A percentile compares a stretch with the other conserved stretches of the same genome.
phyloP scores from a whole-genome alignment of 2,329 filamentous ascomycete genomes.

The Penicillium corylophilum region DNA sequence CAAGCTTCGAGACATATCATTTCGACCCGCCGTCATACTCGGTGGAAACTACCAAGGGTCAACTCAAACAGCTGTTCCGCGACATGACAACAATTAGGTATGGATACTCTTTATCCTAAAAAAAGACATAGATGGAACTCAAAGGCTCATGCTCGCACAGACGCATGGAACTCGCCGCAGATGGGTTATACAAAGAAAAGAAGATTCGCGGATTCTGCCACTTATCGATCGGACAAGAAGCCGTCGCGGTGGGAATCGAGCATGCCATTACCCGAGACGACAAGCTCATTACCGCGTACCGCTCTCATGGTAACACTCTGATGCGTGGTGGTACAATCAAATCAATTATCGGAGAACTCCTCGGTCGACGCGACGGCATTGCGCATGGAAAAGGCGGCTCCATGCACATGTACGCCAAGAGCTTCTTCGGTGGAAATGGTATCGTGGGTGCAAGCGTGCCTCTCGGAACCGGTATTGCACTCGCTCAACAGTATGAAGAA shows the following conservation, averaged over 20 bases:
- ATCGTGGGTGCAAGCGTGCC: constrained; percentile 98
- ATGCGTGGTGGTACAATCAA: constrained; percentile 92
- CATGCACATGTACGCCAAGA: constrained; percentile 99
- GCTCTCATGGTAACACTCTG: constrained; percentile 96
- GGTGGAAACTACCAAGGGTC: constrained; percentile 90
- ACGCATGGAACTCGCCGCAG: constrained; percentile 99
- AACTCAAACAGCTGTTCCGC: constrained; percentile 98
- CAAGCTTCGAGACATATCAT: constrained; percentile 99
- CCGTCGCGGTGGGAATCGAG: constrained; percentile 94
- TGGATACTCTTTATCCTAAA: constrained; percentile 39
- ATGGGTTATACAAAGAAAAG: constrained; percentile 99
- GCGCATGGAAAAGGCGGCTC: constrained; percentile 98
- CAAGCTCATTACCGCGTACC: constrained; percentile 96
- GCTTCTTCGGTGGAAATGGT: constrained; percentile 98
- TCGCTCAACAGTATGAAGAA: constrained; percentile 91
- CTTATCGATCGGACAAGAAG: constrained; percentile 95
- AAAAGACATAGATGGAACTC: background rate
- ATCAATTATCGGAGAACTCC: constrained; percentile 91
- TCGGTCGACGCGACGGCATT: constrained; percentile 93
- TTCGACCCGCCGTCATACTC: constrained; percentile 94
- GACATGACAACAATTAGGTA: constrained; percentile 96
- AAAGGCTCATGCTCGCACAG: constrained; percentile 47
- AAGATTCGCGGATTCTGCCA: constrained; percentile 99
- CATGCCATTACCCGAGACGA: constrained; percentile 88
- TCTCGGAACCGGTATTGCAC: constrained; percentile 92